Evolutionary conservation across 2,329 filamentous ascomycete genomes (phyloP).

Genomic region (Fusarium sp.): DNA sequence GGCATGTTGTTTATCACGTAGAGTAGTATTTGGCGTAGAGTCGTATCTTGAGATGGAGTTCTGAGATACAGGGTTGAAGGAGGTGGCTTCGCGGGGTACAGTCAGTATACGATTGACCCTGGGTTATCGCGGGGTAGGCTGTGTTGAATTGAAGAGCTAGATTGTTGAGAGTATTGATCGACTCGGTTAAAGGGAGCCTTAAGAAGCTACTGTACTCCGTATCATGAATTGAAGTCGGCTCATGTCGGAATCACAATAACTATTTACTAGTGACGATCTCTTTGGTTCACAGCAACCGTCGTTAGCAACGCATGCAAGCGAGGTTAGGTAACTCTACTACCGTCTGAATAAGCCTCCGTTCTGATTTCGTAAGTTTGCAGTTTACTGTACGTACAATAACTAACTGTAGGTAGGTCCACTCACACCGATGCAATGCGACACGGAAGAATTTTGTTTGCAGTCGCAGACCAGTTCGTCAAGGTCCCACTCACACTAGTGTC

Average conservation of each 20-base stretch:
- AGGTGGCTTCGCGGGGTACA: neutral
- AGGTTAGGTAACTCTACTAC: neutral
- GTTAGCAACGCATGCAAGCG: constrained; percentile 8
- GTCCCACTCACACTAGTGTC: neutral
- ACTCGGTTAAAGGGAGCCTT: neutral
- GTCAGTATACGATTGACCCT: neutral
- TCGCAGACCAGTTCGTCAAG: neutral
- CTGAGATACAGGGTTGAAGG: neutral
- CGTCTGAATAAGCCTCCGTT: constrained; percentile 21
- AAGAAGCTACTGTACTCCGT: neutral
- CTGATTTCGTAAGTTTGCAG: neutral
- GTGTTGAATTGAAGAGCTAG: neutral
- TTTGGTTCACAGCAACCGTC: constrained; percentile 3
- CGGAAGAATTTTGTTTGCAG: constrained; percentile 15
- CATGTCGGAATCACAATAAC: constrained; percentile 13
- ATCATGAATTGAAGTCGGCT: constrained; percentile 25
- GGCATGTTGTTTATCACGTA: constrained; percentile 27
- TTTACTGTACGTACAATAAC: neutral
- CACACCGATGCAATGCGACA: constrained; percentile 30
- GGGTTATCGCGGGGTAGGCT: neutral
- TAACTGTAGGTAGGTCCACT: constrained; percentile 16
- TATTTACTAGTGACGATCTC: constrained; percentile 10
- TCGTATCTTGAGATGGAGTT: neutral
- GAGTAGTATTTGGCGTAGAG: neutral
- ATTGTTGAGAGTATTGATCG: neutral